Evolutionary conservation across 1,284 basidiomycete species (phyloP), one percentile per base, ranked within the genome.

Genomic region (Apiotrichum montevideense): DNA sequence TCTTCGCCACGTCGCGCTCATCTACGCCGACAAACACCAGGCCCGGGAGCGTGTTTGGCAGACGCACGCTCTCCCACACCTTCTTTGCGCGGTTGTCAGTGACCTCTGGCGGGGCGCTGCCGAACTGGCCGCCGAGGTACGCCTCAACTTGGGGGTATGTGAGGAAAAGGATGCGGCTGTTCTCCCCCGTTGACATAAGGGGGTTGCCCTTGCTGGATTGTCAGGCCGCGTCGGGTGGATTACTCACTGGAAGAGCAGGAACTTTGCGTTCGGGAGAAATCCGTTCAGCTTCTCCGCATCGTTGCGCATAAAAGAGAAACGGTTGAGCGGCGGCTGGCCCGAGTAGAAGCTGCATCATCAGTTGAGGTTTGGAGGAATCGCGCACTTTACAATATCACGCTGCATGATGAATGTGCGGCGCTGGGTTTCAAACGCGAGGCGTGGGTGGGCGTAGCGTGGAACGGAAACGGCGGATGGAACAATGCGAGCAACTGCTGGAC

Each of bases 291-390:
- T 87, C 4, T 80, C 71, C 15, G 84, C 81, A 6, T 86, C 87
- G 15, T 85, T 78, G 34, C 91, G 82, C 55, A 92, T 80, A 86
- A 90, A 95, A 0, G 88, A 86, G 33, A 94, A 80, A 39, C 91
- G 84, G 74, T 94, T 95, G 42, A 93, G 79, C 14, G 89, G 87
- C 13, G 77, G 76, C 56, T 87, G 87, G 50, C 88, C 89, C 50
- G 84, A 80, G 67, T 86, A 84, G 77, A 85, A 84, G 72, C 87
- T 87, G 21, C 61, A 63, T 41, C 6, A 45, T 29, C 40, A 34
- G 40, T 40, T 49, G 35, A 21, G 21, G 21, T 21, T 21, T 21
- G 21, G 21, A 21, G 21, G 21, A 21, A 21, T 21, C 21, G 21
- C 71, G 55, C 51, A 76, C 74, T 76, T 75, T 57, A 76, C 69